Percentiles rank a stretch among this genome's conserved stretches.
phyloP scores from a whole-genome alignment of 768 basidiomycete species.

The Termitomyces sp. region DNA sequence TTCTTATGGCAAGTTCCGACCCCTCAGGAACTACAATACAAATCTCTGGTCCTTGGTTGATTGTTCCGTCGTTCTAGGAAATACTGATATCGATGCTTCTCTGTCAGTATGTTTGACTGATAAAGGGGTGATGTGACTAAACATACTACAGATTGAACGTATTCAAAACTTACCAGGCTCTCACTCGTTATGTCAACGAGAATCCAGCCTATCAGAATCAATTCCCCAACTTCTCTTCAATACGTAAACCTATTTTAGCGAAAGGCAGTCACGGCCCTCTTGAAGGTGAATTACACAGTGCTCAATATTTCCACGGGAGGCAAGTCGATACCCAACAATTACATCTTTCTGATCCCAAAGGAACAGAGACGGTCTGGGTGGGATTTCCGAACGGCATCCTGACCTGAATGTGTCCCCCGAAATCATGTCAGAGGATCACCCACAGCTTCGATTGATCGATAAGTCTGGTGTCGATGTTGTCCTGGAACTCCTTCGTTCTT shows the following conservation, averaged over 20 bases:
- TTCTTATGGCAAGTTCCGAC: conserved; percentile 57
- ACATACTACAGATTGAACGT: conserved; percentile 55
- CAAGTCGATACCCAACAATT: conserved; percentile 20
- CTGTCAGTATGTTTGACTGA: conserved; percentile 40
- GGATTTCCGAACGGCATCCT: conserved; percentile 59
- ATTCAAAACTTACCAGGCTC: conserved; percentile 68
- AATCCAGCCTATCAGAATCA: conserved; percentile 49
- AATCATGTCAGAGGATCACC: conserved; percentile 23
- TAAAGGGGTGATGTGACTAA: not conserved
- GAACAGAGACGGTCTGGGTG: conserved; percentile 64
- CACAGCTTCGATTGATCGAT: conserved; percentile 43
- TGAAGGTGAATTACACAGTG: conserved; percentile 66
- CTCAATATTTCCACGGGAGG: conserved; percentile 86
- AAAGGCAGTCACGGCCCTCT: conserved; percentile 65
- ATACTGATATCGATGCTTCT: conserved; percentile 60
- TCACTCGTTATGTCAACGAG: conserved; percentile 53
- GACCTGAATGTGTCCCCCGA: conserved; percentile 44
- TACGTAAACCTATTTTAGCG: conserved; percentile 56
- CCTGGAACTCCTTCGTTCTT: conserved; percentile 48
- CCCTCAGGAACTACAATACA: not conserved
- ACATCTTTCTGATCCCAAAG: not conserved
- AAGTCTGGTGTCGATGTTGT: conserved; percentile 50
- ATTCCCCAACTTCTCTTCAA: conserved; percentile 59
- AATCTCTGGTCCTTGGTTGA: not conserved
- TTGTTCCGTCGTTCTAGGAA: conserved; percentile 43